Percentiles rank a stretch among this genome's conserved stretches.
phyloP scores from a whole-genome alignment of 495 filamentous ascomycete genomes.

The Trichoderma virens region DNA sequence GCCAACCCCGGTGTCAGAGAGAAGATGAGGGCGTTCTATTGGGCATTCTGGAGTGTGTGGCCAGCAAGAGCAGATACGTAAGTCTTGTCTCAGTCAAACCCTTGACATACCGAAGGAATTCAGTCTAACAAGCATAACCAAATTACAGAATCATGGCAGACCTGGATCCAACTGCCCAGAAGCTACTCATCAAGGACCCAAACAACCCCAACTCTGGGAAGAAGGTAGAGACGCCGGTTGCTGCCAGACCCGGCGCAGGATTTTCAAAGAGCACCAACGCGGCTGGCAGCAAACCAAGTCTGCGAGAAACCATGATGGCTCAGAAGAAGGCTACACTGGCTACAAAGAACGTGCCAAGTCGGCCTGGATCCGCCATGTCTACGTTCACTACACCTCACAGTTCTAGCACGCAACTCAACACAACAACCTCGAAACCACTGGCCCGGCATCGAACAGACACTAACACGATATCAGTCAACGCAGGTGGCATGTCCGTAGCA shows the following conservation, averaged over 20 bases:
- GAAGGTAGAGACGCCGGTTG: slow-evolving; percentile 36
- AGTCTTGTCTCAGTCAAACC: slow-evolving; percentile 23
- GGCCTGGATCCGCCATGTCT: slow-evolving; percentile 70
- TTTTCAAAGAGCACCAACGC: slow-evolving; percentile 50
- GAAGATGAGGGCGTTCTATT: slow-evolving; percentile 74
- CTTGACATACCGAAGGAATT: slow-evolving; percentile 23
- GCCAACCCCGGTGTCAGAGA: slow-evolving; percentile 82
- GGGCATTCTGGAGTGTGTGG: slow-evolving; percentile 72
- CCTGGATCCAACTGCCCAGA: slow-evolving; percentile 67
- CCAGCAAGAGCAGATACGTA: slow-evolving; percentile 66
- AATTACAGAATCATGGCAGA: slow-evolving; percentile 57
- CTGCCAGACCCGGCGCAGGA: slow-evolving; percentile 39
- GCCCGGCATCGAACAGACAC: slow-evolving; percentile 36
- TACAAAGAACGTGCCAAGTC: slow-evolving; percentile 52
- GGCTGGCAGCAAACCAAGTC: slow-evolving; percentile 51
- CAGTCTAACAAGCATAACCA: slow-evolving; percentile 6
- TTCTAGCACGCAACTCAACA: slow-evolving; percentile 32
- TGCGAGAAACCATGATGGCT: slow-evolving; percentile 71
- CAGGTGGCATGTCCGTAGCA: slow-evolving; percentile 47
- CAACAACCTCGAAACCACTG: slow-evolving; percentile 19
- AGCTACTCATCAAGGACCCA: slow-evolving; percentile 67
- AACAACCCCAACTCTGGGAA: slow-evolving; percentile 66
- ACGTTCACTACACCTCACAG: slow-evolving; percentile 47
- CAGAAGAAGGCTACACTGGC: slow-evolving; percentile 63
- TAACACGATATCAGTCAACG: slow-evolving; percentile 23